Base-by-base conservation (phyloP, 2,329 filamentous ascomycete species). In the Pseudodiploospora longispora region DNA sequence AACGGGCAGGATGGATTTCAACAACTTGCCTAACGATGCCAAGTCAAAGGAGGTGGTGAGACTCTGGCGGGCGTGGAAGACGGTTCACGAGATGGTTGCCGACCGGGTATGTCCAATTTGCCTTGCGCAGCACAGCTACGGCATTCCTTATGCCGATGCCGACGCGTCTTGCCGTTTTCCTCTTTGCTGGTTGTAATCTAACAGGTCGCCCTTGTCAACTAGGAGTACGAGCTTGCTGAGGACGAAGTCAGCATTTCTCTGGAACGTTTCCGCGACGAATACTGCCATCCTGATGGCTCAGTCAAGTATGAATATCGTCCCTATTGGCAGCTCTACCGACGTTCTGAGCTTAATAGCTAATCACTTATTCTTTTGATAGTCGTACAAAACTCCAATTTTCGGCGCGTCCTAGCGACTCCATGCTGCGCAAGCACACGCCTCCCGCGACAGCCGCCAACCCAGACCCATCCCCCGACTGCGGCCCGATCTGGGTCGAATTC, bases 401-500 rank as follows among this genome's bases (percentile, higher is more conserved):
- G 52, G 89, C 89, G 47, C 82, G 83, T 43, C 93, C 93, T 38
- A 87, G 85, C 55, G 79, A 85, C 50, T 74, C 78, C 46, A 96
- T 97, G 90, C 77, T 89, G 56, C 74, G 77, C 58, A 93, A 90
- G 65, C 88, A 88, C 73, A 87, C 86, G 4, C 80, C 83, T 6
- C 78, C 84, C 6, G 72, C 83, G 27, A 86, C 82, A 49, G 70
- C 78, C 52, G 69, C 71, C 54, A 83, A 87, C 62, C 84, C 85
- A 37, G 75, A 85, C 58, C 86, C 84, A 33, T 70, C 72, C 41
- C 74, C 84, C 43, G 82, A 87, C 57, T 86, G 89, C 63, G 93
- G 93, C 60, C 86, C 82, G 44, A 84, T 98, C 70, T 95, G 87
- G 78, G 78, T 97, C 58, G 89, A 97, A 69, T 98, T 98, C 74